These are phyloP conservation scores for Juncus effusus DNA, from an alignment of 176 grass and related monocot species.

Conservation along the genomic window DNA sequence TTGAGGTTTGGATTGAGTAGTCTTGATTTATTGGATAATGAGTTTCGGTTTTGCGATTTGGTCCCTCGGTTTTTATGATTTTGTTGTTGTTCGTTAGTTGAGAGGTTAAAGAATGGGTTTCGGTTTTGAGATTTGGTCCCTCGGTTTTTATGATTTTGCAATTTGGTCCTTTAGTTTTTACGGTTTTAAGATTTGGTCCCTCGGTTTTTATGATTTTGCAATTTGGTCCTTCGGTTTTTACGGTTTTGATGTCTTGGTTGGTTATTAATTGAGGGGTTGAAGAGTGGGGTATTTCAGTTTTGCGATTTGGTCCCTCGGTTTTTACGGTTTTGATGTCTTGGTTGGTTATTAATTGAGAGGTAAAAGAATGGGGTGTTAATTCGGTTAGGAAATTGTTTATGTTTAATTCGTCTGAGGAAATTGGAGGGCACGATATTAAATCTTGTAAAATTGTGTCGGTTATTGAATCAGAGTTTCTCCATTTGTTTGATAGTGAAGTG, in stretches of 20 bases:
- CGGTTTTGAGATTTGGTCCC: neutral
- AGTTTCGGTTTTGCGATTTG: slow-evolving; percentile 33
- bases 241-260: slow-evolving; percentile 63
- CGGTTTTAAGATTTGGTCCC: slow-evolving; percentile 30
- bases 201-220: slow-evolving; percentile 18
- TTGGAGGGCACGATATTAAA: slow-evolving; percentile 63
- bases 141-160: slow-evolving; percentile 18
- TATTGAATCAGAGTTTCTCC: slow-evolving; percentile 33
- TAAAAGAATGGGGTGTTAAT: slow-evolving; percentile 33
- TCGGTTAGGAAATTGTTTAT: slow-evolving; percentile 61
- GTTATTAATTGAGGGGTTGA: slow-evolving; percentile 48
- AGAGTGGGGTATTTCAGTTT: slow-evolving; percentile 3
- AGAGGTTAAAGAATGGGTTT: slow-evolving; percentile 37
- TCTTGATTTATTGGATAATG: slow-evolving; percentile 42
- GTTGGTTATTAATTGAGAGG: slow-evolving; percentile 42
- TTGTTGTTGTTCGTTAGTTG: slow-evolving; percentile 43
- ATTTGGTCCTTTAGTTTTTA: slow-evolving; percentile 13
- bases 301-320: slow-evolving; percentile 16
- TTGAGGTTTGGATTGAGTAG: slow-evolving; percentile 34
- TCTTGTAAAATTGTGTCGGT: slow-evolving; percentile 48
- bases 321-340: slow-evolving; percentile 73
- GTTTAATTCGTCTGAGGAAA: slow-evolving; percentile 67
- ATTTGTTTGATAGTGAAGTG: slow-evolving; percentile 34
- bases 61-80: slow-evolving; percentile 48
- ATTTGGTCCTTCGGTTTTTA: slow-evolving; percentile 13